Base-by-base conservation (phyloP, 768 basidiomycete species). In the Myochromella boudieri region DNA sequence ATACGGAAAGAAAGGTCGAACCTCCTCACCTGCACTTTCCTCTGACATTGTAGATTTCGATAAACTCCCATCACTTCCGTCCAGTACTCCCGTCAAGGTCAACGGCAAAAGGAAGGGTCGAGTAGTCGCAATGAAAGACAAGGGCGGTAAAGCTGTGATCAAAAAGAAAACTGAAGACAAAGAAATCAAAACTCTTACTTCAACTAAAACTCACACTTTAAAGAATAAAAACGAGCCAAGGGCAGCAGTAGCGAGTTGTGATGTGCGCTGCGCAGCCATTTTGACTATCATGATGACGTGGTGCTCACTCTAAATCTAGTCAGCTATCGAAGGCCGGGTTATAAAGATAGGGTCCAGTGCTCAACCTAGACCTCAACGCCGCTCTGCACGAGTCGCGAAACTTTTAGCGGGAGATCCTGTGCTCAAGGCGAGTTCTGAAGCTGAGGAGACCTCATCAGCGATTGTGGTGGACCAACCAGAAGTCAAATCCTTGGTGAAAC, bases 1-100 rank as follows among this genome's bases (percentile, higher is more conserved):
- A 49, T 65, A 62, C 48, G 59, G 59, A 2, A 68, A 62, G 51
- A 68, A 66, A 52, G 61, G 55, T 14, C 65, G 66, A 27, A 53
- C 55, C 20, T 63, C 70, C 5, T 67, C 71, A 22, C 61, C 68
- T 15, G 32, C 29, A 3, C 44, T 39, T 26, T 11, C 46, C 11
- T 42, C 42, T 14, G 42, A 29, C 42, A 38, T 41, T 4, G 44
- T 66, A 27, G 61, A 71, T 45, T 65, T 63, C 29, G 68, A 71
- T 37, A 63, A 64, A 37, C 58, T 65, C 37, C 65, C 68, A 20
- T 54, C 54, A 7, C 41, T 52, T n/a, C 33, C 47, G 4, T 32
- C 54, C 12, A 32, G 47, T 39, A 9, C 37, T 36, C 15, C 32
- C 25, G 18, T 29, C 34, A 36, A 42, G 21, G 21, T 22, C 28